Evolutionary conservation across 495 filamentous ascomycete species (phyloP), one percentile per base, ranked within the genome.

Genomic region (Wilcoxina mikolae): DNA sequence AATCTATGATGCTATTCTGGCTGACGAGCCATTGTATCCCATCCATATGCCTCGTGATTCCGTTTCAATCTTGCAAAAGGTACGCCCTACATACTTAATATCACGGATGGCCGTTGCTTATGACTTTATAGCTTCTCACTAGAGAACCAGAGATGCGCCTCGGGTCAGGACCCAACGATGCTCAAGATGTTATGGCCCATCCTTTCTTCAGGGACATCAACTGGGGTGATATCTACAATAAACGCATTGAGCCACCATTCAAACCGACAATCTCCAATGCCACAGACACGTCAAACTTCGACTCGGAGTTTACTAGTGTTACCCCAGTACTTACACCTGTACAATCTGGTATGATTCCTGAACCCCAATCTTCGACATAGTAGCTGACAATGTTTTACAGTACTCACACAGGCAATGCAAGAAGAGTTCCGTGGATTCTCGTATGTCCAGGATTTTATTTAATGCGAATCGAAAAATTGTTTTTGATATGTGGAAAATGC

Each of bases 371-470:
- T 50, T 45, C 11, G 50, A 41, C 42, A 59, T 17, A n/a, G n/a
- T n/a, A n/a, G n/a, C n/a, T n/a, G n/a, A n/a, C n/a, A n/a, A n/a
- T n/a, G n/a, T n/a, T 56, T 22, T 57, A 31, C 62, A 95, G 91
- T 99, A 25, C 78, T 99, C 46, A 91, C 93, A 9, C 90, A 95
- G 74, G 84, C 87, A 18, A 96, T 96, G 93, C 91, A 99, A 72
- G 91, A 99, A 73, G 88, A 99, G 68, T 99, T 99, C 85, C 83
- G 91, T 44, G 91, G 91, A 58, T 99, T 99, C 75, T 96, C 93
- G 11, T 99, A 99, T 63, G 83, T 82, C 29, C 83, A 84, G 28
- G 83, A 87, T 66, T 86, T 85, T 65, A 70, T 68, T 57, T 76
- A 68, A 73, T 5, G 20, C 39, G 7, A 20, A 12, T 35, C 15